These are phyloP conservation scores for Croton setiger DNA, from an alignment of 441 rosid species.

Conservation along the genomic window DNA sequence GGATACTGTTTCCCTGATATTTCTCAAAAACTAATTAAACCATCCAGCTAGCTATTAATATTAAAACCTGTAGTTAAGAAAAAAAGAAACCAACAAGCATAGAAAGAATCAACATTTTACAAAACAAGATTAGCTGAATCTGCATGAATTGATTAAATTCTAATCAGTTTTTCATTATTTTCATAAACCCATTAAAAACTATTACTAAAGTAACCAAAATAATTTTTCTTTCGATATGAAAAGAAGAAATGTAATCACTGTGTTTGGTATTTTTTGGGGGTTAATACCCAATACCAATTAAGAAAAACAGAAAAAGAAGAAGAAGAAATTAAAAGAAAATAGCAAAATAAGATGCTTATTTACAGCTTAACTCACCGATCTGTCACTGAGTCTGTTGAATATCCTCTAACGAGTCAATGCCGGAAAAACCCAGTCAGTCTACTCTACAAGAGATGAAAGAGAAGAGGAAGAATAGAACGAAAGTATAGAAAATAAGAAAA, in stretches of 20 bases:
- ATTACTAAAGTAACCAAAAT: conserved; percentile 16
- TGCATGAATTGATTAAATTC: conserved; percentile 21
- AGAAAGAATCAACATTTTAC: background rate
- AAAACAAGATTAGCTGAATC: conserved; percentile 31
- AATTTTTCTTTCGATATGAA: conserved; percentile 26
- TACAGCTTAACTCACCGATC: conserved; percentile 45
- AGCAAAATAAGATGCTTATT: conserved; percentile 12
- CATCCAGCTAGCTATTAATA: conserved; percentile 22
- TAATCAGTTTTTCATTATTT: conserved; percentile 27
- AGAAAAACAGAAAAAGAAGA: conserved; percentile 2
- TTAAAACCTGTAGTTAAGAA: background rate
- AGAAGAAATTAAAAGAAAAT: conserved; percentile 20
- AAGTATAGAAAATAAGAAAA: conserved; percentile 2
- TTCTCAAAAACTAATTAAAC: conserved; percentile 25
- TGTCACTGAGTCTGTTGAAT: conserved; percentile 31
- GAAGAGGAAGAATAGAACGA: conserved; percentile 18
- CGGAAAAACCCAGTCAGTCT: conserved; percentile 37
- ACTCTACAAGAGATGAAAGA: conserved; percentile 14
- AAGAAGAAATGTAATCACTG: conserved; percentile 20
- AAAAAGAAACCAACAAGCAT: conserved; percentile 21
- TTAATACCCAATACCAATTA: conserved; percentile 1
- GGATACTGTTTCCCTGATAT: conserved; percentile 24
- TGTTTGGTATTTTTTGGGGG: background rate
- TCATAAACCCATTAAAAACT: conserved; percentile 17
- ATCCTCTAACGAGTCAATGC: conserved; percentile 50